phyloP scores from a whole-genome alignment of 331 rosid genomes.

The Phaseolus coccineus region DNA sequence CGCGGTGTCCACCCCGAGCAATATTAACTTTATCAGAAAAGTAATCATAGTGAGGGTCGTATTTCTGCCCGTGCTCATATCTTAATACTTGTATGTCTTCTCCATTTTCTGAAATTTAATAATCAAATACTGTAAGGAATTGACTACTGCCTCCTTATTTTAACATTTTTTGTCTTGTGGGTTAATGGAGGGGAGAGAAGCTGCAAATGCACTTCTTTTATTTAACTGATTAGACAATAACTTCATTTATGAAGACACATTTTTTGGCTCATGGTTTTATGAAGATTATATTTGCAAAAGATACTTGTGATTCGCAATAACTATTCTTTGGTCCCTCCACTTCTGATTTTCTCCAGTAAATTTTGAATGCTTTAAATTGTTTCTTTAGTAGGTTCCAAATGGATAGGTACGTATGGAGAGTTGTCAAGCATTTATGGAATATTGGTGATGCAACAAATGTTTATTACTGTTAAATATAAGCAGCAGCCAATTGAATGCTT shows the following conservation, averaged over 20 bases:
- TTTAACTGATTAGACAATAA: slow-evolving; percentile 13
- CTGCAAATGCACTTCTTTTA: slow-evolving; percentile 39
- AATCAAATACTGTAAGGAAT: slow-evolving; percentile 38
- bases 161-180: background rate
- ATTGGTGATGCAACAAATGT: background rate
- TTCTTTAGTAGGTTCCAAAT: slow-evolving; percentile 7
- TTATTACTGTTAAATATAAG: slow-evolving; percentile 14
- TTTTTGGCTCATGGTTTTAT: slow-evolving; percentile 22
- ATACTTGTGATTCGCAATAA: slow-evolving; percentile 7
- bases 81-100: slow-evolving; percentile 90
- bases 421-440: slow-evolving; percentile 22
- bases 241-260: background rate
- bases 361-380: slow-evolving; percentile 22
- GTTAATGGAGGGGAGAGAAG: slow-evolving; percentile 28
- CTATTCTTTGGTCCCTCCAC: slow-evolving; percentile 5
- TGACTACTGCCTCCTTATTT: slow-evolving; percentile 16
- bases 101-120: slow-evolving; percentile 79
- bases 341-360: slow-evolving; percentile 10
- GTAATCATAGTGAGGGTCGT: slow-evolving; percentile 86
- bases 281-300: slow-evolving; percentile 24
- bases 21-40: slow-evolving; percentile 85
- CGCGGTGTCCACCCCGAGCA: slow-evolving; percentile 84
- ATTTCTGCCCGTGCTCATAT: slow-evolving; percentile 90
- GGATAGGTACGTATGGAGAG: slow-evolving; percentile 10
- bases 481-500: slow-evolving; percentile 36